These are phyloP conservation scores for Hyphopichia wangnamkhiaoensis DNA, from an alignment of 1,139 yeast species.

Conservation along the genomic window DNA sequence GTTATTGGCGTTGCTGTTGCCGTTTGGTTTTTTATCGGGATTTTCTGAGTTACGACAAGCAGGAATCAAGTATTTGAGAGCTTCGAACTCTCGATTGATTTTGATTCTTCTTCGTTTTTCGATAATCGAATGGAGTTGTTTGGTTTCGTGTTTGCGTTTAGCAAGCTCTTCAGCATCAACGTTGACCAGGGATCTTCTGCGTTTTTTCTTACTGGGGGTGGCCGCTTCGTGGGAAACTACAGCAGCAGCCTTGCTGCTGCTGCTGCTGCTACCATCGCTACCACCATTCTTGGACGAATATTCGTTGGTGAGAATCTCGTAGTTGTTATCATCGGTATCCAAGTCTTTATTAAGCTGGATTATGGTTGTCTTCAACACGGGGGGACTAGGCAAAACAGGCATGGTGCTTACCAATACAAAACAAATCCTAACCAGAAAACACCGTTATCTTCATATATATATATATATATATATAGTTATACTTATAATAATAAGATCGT, in stretches of 20 bases:
- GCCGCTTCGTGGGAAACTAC: slow-evolving; percentile 6
- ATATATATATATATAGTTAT: neutral
- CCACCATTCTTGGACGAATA: slow-evolving; percentile 8
- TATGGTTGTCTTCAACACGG: slow-evolving; percentile 61
- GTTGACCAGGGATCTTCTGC: slow-evolving; percentile 48
- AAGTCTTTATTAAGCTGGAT: slow-evolving; percentile 56
- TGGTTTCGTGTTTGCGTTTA: slow-evolving; percentile 56
- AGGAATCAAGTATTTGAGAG: slow-evolving; percentile 73
- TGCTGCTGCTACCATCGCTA: neutral
- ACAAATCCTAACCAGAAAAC: neutral
- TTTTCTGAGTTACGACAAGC: slow-evolving; percentile 55
- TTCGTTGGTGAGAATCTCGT: slow-evolving; percentile 45
- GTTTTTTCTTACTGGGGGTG: slow-evolving; percentile 34
- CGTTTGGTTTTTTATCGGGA: slow-evolving; percentile 8
- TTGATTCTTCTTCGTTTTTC: slow-evolving; percentile 78
- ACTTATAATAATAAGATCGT: no score
- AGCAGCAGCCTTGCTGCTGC: slow-evolving; percentile 7
- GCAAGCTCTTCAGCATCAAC: slow-evolving; percentile 56
- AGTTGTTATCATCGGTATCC: slow-evolving; percentile 43
- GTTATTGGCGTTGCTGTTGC: slow-evolving; percentile 20
- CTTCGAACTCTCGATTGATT: slow-evolving; percentile 82
- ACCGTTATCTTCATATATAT: neutral
- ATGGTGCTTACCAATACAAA: no score
- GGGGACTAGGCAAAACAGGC: slow-evolving; percentile 51
- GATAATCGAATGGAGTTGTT: slow-evolving; percentile 71